Evolutionary conservation across 129 eudicot genomes (phyloP), one percentile per base, ranked within the genome.

Genomic region (Ambrosia artemisiifolia): DNA sequence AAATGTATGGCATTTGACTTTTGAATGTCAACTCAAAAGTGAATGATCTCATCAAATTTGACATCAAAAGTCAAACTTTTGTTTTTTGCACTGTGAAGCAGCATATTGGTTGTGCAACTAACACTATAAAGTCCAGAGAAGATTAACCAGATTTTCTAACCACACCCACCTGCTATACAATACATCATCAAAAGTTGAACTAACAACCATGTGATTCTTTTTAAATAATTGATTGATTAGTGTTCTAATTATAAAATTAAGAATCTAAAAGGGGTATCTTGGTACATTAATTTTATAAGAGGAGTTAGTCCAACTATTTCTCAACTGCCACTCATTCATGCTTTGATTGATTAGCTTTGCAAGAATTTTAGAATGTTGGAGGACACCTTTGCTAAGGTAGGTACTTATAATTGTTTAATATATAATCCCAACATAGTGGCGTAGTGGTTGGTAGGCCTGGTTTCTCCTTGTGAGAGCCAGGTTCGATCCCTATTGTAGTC

Each of bases 271-370:
- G 75, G 51, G 43, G 24, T 35, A 43, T 18, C 28, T 61, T 61
- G 62, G 49, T 73, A 8, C 69, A 56, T 49, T 11, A 57, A 12
- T 67, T 54, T 61, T 36, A 24, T 40, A 65, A 56, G 40, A 66
- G 44, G 49, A 71, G 71, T 78, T 78, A 60, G 82, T 71, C 77
- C 82, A 78, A 78, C 81, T 78, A 56, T 64, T 78, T 62, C 71
- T 78, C 77, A 66, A 76, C 80, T 76, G 75, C 80, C 16, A 78
- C 60, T 63, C 61, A 63, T 69, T 48, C 75, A 61, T 78, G 68
- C 14, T 40, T 34, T 70, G 63, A 50, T 57, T 75, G 80, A 75
- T 75, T 75, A 56, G 64, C 48, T 60, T 42, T 20, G 0, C 17
- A 71, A 71, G 77, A 78, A 71, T 78, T 46, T 70, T 49, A 63